Percentiles rank a stretch among this genome's conserved stretches.
Evolutionary conservation across 306 rosid species (phyloP).

Genomic region (Senna siamea): DNA sequence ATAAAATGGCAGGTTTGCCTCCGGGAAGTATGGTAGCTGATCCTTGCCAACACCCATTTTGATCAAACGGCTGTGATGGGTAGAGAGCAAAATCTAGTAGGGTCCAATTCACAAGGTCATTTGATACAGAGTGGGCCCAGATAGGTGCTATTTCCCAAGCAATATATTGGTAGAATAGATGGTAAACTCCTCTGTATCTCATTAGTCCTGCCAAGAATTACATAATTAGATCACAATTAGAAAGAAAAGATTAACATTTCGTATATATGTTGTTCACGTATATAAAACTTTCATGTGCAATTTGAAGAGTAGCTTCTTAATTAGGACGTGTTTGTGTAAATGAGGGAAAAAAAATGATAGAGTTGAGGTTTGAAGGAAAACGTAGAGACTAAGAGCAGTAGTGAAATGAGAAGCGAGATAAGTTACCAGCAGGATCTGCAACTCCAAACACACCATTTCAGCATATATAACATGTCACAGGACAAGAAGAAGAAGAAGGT

Average conservation of each 20-base stretch:
- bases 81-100: not conserved
- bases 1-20: not conserved
- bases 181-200: slow-evolving; percentile 7
- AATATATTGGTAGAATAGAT: not conserved
- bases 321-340: too few species aligned
- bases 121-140: slow-evolving; percentile 12
- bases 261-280: too few species aligned
- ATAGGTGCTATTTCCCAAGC: too few species aligned
- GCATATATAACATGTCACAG: too few species aligned
- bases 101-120: slow-evolving; percentile 22
- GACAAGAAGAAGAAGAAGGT: too few species aligned
- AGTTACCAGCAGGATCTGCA: slow-evolving; percentile 89
- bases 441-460: not conserved
- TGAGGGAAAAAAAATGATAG: too few species aligned
- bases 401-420: not conserved
- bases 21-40: slow-evolving; percentile 8
- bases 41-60: slow-evolving; percentile 3
- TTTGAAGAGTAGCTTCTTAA: too few species aligned
- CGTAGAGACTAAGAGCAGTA: too few species aligned
- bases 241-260: too few species aligned
- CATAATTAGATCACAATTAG: too few species aligned
- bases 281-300: too few species aligned
- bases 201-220: slow-evolving; percentile 11
- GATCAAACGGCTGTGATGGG: slow-evolving; percentile 13
- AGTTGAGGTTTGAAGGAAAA: too few species aligned